Percentiles rank a stretch among this genome's conserved stretches.
phyloP scores from a whole-genome alignment of 495 filamentous ascomycete genomes.

The Neurospora hispaniola region DNA sequence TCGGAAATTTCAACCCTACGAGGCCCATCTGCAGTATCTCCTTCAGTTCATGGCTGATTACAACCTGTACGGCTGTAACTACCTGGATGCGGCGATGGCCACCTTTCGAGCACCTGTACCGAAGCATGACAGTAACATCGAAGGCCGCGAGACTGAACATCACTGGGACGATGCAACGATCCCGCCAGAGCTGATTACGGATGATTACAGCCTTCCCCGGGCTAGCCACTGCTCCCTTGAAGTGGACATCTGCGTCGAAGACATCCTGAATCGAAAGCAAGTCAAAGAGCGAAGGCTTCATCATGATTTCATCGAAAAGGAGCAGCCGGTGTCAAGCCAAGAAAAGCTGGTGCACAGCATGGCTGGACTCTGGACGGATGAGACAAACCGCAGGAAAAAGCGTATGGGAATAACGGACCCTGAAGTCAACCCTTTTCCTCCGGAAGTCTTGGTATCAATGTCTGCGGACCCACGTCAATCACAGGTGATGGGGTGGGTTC shows the following conservation, averaged over 20 bases:
- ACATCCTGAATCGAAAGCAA: slow-evolving; percentile 76
- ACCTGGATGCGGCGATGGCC: slow-evolving; percentile 50
- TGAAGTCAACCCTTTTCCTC: slow-evolving; percentile 61
- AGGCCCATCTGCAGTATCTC: slow-evolving; percentile 83
- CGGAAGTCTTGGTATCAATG: slow-evolving; percentile 74
- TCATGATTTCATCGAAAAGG: slow-evolving; percentile 73
- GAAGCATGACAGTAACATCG: slow-evolving; percentile 43
- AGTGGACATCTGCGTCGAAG: slow-evolving; percentile 75
- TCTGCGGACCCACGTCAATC: slow-evolving; percentile 68
- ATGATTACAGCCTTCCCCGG: slow-evolving; percentile 53
- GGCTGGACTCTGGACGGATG: slow-evolving; percentile 88
- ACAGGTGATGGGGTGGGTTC: slow-evolving; percentile 68
- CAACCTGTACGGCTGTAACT: slow-evolving; percentile 88
- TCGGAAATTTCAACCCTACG: slow-evolving; percentile 75
- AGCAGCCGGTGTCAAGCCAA: slow-evolving; percentile 51
- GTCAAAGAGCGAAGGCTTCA: slow-evolving; percentile 66
- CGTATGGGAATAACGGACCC: slow-evolving; percentile 51
- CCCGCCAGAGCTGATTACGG: slow-evolving; percentile 36
- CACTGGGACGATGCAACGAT: slow-evolving; percentile 70
- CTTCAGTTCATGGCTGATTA: slow-evolving; percentile 98
- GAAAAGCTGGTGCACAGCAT: slow-evolving; percentile 83
- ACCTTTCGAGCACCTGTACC: slow-evolving; percentile 72
- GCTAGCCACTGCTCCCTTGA: slow-evolving; percentile 84
- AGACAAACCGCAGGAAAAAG: slow-evolving; percentile 66
- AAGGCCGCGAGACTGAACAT: slow-evolving; percentile 34